Evolutionary conservation across 805 yeast genomes (phyloP), one percentile per base, ranked within the genome.

Genomic region (Pichia heedii): DNA sequence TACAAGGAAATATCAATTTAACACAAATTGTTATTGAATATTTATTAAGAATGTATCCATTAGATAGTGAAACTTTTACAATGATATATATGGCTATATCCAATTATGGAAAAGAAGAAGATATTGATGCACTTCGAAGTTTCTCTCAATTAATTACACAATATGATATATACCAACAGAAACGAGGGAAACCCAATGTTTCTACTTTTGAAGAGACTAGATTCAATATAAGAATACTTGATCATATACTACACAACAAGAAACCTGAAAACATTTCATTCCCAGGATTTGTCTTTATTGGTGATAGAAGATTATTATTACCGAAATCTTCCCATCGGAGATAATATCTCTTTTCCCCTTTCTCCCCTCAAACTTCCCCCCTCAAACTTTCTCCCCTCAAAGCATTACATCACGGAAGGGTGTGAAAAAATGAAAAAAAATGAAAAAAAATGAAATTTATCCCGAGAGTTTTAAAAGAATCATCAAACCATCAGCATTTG

Each of bases 11-110:
- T 10, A 6, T 7, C 4, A 35, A 26, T 13, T 12, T 44, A 22
- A 24, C 36, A 4, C 20, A 30, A 15, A 4, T 37, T 8, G 9
- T 41, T 6, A 19, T 26, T 12, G 15, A 13, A 4, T 21, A 37
- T 12, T 2, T 44, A 7, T 16, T 44, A 8, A 12, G 40, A 22
- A 37, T 27, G 9, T 44, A 37, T n/a, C 15, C 41, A 8, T 2
- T 44, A 4, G 47, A 44, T n/a, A 38, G 22, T 15, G 43, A 40
- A 10, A 44, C 44, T 3, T 34, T 44, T 18, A 33, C 37, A 13
- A 29, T 40, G 27, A 33, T 44, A 3, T 5, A 22, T 9, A n/a
- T 12, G 9, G 27, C 27, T 6, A 10, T 42, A 9, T 22, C 19
- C 6, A 26, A 9, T 4, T 33, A 22, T 13, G 34, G 16, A 15